These are phyloP conservation scores for Claviceps digitariae DNA, from an alignment of 2,329 filamentous ascomycete genomes.

Conservation along the genomic window DNA sequence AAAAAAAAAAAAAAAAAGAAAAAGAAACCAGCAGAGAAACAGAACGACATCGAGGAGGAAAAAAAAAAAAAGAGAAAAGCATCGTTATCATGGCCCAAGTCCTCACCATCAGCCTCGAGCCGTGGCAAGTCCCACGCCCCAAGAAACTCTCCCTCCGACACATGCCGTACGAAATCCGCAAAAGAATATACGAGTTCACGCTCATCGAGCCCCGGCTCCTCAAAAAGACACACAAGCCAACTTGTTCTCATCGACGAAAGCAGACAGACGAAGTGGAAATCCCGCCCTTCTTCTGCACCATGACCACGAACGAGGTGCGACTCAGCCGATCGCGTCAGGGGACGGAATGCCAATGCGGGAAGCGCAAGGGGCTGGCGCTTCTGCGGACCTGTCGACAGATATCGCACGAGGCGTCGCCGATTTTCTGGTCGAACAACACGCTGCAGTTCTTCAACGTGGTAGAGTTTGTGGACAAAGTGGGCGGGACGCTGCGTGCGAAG, in stretches of 20 bases:
- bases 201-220: background rate
- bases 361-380: background rate
- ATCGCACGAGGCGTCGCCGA: background rate
- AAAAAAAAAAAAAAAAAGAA: background rate
- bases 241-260: background rate
- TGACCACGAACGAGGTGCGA: background rate
- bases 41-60: background rate
- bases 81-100: background rate
- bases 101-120: background rate
- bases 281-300: background rate
- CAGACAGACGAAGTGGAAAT: background rate
- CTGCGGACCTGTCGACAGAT: background rate
- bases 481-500: background rate
- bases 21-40: background rate
- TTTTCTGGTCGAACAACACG: constrained; percentile 1
- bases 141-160: background rate
- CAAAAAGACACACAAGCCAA: background rate
- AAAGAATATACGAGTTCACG: background rate
- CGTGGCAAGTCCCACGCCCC: background rate
- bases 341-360: background rate
- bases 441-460: background rate
- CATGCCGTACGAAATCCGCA: background rate
- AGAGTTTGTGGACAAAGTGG: background rate
- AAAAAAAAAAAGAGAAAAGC: background rate
- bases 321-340: background rate